Conservation (phyloP, 2,329 filamentous ascomycete genomes). For the Colletotrichum liriopes region DNA sequence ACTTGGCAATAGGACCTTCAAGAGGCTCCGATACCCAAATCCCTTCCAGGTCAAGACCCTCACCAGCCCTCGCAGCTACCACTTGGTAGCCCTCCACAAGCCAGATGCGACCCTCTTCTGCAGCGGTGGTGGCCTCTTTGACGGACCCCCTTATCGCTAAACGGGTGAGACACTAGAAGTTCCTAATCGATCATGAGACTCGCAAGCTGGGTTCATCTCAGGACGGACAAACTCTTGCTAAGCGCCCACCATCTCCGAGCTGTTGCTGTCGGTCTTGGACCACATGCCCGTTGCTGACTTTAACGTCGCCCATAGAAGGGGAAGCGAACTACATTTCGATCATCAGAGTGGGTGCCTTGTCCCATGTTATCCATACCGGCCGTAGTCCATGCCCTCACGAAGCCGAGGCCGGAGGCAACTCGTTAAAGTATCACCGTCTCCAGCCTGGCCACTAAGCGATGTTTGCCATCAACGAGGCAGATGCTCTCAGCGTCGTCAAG, state of each 20-base stretch:
- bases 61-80: constrained; percentile 62
- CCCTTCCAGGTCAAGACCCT: constrained; percentile 46
- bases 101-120: too few species aligned
- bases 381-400: constrained; percentile 66
- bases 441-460: constrained; percentile 69
- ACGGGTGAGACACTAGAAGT: background rate
- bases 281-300: constrained; percentile 52
- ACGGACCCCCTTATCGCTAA: constrained; percentile 51
- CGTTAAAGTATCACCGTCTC: constrained; percentile 57
- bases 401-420: background rate
- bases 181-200: background rate
- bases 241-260: constrained; percentile 56
- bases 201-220: constrained; percentile 29
- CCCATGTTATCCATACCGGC: constrained; percentile 72
- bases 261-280: constrained; percentile 58
- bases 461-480: constrained; percentile 62
- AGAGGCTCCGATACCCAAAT: constrained; percentile 35
- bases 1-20: background rate
- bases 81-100: constrained; percentile 51
- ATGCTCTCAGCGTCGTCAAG: constrained; percentile 61
- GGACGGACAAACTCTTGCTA: constrained; percentile 55
- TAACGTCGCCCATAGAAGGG: too few species aligned
- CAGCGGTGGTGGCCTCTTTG: too few species aligned
- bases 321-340: too few species aligned
- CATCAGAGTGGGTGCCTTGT: constrained; percentile 51